phyloP scores from a whole-genome alignment of 768 basidiomycete genomes.

The Phanerodontia chrysosporium region DNA sequence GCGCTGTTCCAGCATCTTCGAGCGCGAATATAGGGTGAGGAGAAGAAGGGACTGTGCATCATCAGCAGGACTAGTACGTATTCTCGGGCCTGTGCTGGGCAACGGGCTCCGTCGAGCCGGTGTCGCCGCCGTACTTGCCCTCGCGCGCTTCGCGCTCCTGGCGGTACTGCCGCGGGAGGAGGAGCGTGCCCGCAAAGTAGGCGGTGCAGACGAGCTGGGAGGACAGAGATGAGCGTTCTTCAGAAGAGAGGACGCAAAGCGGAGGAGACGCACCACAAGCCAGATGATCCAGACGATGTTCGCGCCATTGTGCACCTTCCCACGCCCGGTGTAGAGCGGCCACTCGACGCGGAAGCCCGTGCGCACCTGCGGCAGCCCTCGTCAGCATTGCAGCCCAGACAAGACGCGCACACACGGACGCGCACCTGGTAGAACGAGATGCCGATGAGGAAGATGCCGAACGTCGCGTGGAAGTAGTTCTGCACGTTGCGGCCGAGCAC shows the following conservation, averaged over 20 bases:
- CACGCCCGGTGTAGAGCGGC: conserved; percentile 23
- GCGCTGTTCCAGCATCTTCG: too few species aligned
- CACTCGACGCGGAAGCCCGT: conserved; percentile 37
- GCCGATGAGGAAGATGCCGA: conserved; percentile 52
- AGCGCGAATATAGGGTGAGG: too few species aligned
- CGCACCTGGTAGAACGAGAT: conserved; percentile 44
- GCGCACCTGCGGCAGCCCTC: conserved; percentile 32
- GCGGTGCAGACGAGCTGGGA: conserved; percentile 25
- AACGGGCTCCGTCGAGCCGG: background rate
- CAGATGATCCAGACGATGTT: conserved; percentile 32
- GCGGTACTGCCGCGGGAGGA: conserved; percentile 28
- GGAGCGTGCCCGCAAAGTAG: conserved; percentile 25
- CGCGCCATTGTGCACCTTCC: conserved; percentile 19
- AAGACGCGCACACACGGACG: background rate
- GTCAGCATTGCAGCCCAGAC: background rate
- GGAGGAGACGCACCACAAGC: conserved; percentile 48
- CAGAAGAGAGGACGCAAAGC: conserved; percentile 25
- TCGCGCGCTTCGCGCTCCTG: conserved; percentile 17
- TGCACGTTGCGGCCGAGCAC: conserved; percentile 38
- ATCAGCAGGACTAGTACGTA: background rate
- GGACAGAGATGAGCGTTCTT: background rate
- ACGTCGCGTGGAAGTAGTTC: conserved; percentile 37
- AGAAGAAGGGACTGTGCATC: too few species aligned
- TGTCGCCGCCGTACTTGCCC: background rate
- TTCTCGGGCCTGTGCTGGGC: too few species aligned